phyloP scores from a whole-genome alignment of 352 stramenopile species.

The Blastocystis hominis region DNA sequence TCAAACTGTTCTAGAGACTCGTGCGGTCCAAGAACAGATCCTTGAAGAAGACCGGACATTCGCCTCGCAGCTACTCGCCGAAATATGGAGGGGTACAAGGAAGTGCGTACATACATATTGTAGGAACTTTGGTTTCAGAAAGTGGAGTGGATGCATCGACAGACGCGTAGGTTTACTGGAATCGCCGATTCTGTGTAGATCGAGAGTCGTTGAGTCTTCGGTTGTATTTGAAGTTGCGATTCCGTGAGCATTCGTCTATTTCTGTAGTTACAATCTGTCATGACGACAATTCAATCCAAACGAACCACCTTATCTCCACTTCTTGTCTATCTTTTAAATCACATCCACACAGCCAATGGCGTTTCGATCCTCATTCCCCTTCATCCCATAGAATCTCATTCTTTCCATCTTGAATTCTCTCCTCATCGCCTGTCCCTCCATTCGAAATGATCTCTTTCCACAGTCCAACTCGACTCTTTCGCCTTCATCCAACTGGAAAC shows the following conservation, averaged over 20 bases:
- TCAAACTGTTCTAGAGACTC: background rate
- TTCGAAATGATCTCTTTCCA: background rate
- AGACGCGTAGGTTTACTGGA: background rate
- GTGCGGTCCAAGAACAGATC: background rate
- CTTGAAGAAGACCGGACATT: background rate
- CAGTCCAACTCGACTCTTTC: background rate
- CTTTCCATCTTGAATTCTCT: conserved; percentile 32
- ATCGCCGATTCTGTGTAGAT: background rate
- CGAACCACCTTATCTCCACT: background rate
- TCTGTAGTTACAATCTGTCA: conserved; percentile 21
- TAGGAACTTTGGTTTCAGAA: background rate
- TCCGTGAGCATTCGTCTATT: no score
- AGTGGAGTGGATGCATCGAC: background rate
- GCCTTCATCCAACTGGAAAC: background rate
- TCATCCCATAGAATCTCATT: background rate
- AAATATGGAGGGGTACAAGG: conserved; percentile 8
- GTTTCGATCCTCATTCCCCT: background rate
- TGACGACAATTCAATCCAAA: background rate
- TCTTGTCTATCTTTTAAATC: conserved; percentile 17
- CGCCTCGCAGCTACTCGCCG: background rate
- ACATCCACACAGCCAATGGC: conserved; percentile 17
- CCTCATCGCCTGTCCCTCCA: background rate
- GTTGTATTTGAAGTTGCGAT: conserved; percentile 5
- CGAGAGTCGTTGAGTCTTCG: background rate
- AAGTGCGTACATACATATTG: background rate